Base-by-base conservation (phyloP, 305 asterid genomes). In the Solanum hybrid region DNA sequence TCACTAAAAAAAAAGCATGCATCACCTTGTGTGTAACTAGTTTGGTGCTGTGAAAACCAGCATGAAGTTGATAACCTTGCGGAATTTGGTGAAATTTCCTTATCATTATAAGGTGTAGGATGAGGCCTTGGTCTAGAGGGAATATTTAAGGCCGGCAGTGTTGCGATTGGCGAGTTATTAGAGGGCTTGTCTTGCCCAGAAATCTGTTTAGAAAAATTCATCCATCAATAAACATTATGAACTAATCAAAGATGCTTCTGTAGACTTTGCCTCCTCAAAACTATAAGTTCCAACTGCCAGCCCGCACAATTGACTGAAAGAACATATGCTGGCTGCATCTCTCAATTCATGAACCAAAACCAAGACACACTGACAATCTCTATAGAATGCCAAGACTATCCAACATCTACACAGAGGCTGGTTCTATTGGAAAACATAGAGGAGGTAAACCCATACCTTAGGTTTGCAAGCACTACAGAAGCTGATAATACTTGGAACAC, bases 101-200 rank as follows among this genome's bases (percentile, higher is more conserved):
- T 64, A 78, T 90, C 92, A 86, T 91, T 89, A 92, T 91, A 88
- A 32, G 96, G 89, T 86, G 46, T 91, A 88, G 91, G 90, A 90
- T 87, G 89, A 36, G 92, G 91, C 94, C 98, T 96, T 90, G 94
- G 93, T 92, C 89, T 95, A 89, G 86, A 86, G 88, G 95, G 91
- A 40, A 97, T 90, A 92, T 87, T 90, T 77, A 89, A 86, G 31
- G 90, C 51, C 26, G 93, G 89, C 10, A 91, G 86, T 85, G 90
- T 90, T 29, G 92, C 89, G 7, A 71, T 64, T 29, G 94, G 91
- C 27, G 87, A 90, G 91, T 91, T 93, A 26, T 71, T 89, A 11
- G 95, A 90, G 90, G 94, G 90, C 92, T 93, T 96, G 93, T 97
- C 98, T 91, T 92, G 94, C 66, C 99, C 99, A 89, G 99, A 95